A percentile compares a stretch with the other conserved stretches of the same genome.
Evolutionary conservation across 225 moss, liverwort and hornwort species (phyloP).

Genomic region (Sphagnum contortum): DNA sequence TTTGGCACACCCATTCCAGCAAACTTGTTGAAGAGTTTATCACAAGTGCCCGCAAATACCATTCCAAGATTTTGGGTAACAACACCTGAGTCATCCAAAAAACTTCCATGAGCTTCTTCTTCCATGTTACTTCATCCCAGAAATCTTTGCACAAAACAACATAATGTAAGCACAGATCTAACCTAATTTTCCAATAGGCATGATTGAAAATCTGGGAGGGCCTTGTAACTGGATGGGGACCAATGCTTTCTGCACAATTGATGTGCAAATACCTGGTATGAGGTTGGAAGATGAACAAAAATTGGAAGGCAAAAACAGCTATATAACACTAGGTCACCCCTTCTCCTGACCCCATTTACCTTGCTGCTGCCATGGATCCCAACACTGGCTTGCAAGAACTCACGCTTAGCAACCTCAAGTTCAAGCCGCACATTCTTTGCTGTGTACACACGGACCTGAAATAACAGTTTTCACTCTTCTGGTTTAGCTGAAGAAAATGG

Average conservation of each 20-base stretch:
- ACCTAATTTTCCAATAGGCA: no score
- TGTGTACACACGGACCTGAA: slow-evolving; percentile 75
- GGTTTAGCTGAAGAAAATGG: no score
- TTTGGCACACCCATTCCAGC: slow-evolving; percentile 56
- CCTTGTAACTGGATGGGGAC: no score
- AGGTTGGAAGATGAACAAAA: not conserved
- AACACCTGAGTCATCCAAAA: slow-evolving; percentile 28
- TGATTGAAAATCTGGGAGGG: no score
- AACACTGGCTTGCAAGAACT: slow-evolving; percentile 73
- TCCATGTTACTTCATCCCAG: not conserved
- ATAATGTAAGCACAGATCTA: no score
- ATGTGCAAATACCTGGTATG: not conserved
- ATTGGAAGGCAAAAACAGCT: not conserved
- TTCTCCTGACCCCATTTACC: slow-evolving; percentile 10
- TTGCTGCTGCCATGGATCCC: slow-evolving; percentile 56
- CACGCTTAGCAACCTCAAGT: slow-evolving; percentile 60
- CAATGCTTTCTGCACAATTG: not conserved
- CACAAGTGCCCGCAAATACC: slow-evolving; percentile 59
- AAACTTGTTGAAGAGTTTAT: slow-evolving; percentile 21
- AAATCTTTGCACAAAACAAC: no score
- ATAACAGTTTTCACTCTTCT: no score
- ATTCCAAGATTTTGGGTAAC: slow-evolving; percentile 70
- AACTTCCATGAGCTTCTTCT: not conserved
- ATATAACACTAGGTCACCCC: no score
- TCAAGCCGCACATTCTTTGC: slow-evolving; percentile 59